phyloP scores from a whole-genome alignment of 768 basidiomycete species.

The Pleurotus eryngii region DNA sequence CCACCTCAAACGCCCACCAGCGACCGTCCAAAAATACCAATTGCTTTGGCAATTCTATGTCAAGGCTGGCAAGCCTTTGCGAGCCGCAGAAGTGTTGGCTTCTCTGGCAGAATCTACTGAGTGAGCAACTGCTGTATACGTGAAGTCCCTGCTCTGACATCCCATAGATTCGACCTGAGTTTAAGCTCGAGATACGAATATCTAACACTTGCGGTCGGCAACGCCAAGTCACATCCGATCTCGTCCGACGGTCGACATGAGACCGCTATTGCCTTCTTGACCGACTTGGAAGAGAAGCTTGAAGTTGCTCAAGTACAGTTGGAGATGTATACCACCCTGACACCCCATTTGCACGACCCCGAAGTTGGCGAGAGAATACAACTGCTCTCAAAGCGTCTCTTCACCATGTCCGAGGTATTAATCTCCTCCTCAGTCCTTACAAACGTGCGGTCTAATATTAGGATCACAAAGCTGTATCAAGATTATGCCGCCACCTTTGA shows the following conservation, averaged over 20 bases:
- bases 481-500: slow-evolving; percentile 86
- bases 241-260: slow-evolving; percentile 76
- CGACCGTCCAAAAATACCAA: slow-evolving; percentile 78
- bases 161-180: slow-evolving; percentile 55
- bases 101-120: slow-evolving; percentile 80
- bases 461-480: slow-evolving; percentile 67
- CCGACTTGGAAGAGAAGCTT: slow-evolving; percentile 90
- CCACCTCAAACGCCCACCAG: slow-evolving; percentile 79
- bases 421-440: not conserved
- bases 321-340: slow-evolving; percentile 75
- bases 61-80: slow-evolving; percentile 80
- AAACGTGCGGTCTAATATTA: slow-evolving; percentile 6
- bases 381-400: slow-evolving; percentile 54
- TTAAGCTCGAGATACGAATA: slow-evolving; percentile 84
- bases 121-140: slow-evolving; percentile 40
- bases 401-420: slow-evolving; percentile 82
- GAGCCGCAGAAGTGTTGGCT: slow-evolving; percentile 84
- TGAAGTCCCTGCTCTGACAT: slow-evolving; percentile 1
- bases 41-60: slow-evolving; percentile 97
- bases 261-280: slow-evolving; percentile 93
- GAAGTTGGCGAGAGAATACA: slow-evolving; percentile 64
- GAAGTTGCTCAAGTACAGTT: slow-evolving; percentile 96
- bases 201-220: slow-evolving; percentile 90
- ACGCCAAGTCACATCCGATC: slow-evolving; percentile 92
- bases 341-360: slow-evolving; percentile 57